Evolutionary conservation across 768 basidiomycete genomes (phyloP).

Genomic region (Ephemerocybe angulata): DNA sequence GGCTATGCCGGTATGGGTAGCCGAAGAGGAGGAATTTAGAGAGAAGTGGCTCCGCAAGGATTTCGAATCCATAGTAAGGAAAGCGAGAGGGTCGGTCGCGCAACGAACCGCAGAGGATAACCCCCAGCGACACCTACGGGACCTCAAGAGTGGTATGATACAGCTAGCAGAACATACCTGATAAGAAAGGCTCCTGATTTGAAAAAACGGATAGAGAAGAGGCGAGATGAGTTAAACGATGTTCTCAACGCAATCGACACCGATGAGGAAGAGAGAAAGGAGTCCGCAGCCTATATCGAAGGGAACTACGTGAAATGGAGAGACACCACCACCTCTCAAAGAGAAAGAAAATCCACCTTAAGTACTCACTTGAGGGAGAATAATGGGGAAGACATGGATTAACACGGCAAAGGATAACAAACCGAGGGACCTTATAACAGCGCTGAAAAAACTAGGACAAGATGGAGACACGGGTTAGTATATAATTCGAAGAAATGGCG

Average conservation of each 20-base stretch:
- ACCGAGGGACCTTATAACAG: conserved; percentile 3
- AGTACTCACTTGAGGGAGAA: conserved; percentile 7
- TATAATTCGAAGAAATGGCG: conserved; percentile 28
- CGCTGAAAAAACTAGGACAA: conserved; percentile 3
- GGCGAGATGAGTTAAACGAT: background rate
- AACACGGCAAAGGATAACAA: conserved; percentile 1
- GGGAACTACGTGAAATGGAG: background rate
- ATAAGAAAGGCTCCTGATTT: conserved; percentile 3
- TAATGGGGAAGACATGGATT: conserved; percentile 8
- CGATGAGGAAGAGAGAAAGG: background rate
- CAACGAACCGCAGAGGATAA: background rate
- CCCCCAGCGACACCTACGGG: background rate
- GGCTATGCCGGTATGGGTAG: conserved; percentile 20
- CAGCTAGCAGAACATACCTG: background rate
- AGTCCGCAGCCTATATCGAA: background rate
- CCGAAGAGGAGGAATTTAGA: conserved; percentile 16
- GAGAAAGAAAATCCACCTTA: background rate
- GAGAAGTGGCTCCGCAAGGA: background rate
- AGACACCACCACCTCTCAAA: background rate
- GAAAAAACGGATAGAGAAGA: background rate
- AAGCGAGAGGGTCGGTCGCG: background rate
- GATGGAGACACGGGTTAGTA: conserved; percentile 9
- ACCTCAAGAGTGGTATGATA: conserved; percentile 5
- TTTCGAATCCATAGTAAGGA: background rate
- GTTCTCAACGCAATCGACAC: background rate